These are phyloP conservation scores for Nakazawaea pomicola DNA, from an alignment of 805 yeast species.

Conservation along the genomic window DNA sequence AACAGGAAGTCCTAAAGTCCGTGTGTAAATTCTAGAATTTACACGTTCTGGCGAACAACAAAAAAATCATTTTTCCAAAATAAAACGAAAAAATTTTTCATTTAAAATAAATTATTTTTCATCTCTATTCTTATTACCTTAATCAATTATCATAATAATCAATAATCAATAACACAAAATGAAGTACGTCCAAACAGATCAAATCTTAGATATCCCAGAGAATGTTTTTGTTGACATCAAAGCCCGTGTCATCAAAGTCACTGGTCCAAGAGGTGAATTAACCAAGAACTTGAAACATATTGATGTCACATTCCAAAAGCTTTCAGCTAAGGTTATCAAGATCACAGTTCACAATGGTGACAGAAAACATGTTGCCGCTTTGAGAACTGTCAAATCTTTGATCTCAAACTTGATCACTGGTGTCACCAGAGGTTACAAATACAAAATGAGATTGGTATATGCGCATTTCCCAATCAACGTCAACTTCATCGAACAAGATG, in stretches of 20 bases:
- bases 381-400: conserved; percentile 97
- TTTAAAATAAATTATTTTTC: background rate
- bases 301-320: conserved; percentile 87
- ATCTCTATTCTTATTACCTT: background rate
- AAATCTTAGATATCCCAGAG: conserved; percentile 70
- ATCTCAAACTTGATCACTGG: conserved; percentile 93
- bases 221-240: conserved; percentile 89
- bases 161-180: conserved; percentile 24
- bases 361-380: conserved; percentile 99
- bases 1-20: too few relatives aligned
- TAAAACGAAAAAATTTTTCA: conserved; percentile 3
- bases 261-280: conserved; percentile 97
- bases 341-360: conserved; percentile 97
- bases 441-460: conserved; percentile 99
- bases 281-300: conserved; percentile 90
- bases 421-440: conserved; percentile 98
- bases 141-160: background rate
- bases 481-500: conserved; percentile 79
- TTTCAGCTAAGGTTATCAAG: conserved; percentile 68
- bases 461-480: conserved; percentile 99
- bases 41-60: background rate
- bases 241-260: conserved; percentile 84
- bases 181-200: conserved; percentile 62
- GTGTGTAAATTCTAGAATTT: conserved; percentile 7
- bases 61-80: background rate